A percentile compares a stretch with the other conserved stretches of the same genome.
These are phyloP conservation scores for Nemania serpens DNA, from an alignment of 2,329 filamentous ascomycete species.

Conservation along the genomic window DNA sequence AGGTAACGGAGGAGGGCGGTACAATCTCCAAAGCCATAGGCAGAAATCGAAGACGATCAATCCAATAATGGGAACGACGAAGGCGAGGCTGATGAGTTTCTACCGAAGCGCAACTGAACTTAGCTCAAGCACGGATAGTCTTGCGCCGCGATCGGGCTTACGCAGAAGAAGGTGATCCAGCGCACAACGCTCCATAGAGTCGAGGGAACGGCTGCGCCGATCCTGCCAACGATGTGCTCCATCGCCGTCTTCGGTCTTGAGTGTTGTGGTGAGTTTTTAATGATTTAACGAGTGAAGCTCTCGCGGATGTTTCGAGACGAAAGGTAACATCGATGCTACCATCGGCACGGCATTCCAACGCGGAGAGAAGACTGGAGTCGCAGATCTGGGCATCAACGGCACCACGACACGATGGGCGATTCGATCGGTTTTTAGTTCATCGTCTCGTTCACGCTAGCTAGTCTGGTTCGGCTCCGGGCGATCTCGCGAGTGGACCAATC, in stretches of 20 bases:
- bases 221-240: slow-evolving; percentile 32
- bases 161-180: slow-evolving; percentile 43
- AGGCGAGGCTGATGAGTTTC: slow-evolving; percentile 47
- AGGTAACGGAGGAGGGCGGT: slow-evolving; percentile 33
- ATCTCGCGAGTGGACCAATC: neutral
- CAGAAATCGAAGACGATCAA: slow-evolving; percentile 56
- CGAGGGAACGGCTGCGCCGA: slow-evolving; percentile 31
- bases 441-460: too few species aligned
- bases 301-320: neutral
- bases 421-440: neutral
- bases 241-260: slow-evolving; percentile 29
- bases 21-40: slow-evolving; percentile 58
- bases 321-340: neutral
- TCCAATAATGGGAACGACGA: slow-evolving; percentile 52
- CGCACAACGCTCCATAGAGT: slow-evolving; percentile 37
- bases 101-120: slow-evolving; percentile 11
- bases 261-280: slow-evolving; percentile 4
- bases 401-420: neutral
- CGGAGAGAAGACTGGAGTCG: neutral
- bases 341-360: neutral
- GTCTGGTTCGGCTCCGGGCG: neutral
- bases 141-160: slow-evolving; percentile 27
- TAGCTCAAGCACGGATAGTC: slow-evolving; percentile 16
- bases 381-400: neutral
- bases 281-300: neutral